Evolutionary conservation across 2,329 filamentous ascomycete genomes (phyloP), one percentile per base, ranked within the genome.

Genomic region (Penicillium sp.): DNA sequence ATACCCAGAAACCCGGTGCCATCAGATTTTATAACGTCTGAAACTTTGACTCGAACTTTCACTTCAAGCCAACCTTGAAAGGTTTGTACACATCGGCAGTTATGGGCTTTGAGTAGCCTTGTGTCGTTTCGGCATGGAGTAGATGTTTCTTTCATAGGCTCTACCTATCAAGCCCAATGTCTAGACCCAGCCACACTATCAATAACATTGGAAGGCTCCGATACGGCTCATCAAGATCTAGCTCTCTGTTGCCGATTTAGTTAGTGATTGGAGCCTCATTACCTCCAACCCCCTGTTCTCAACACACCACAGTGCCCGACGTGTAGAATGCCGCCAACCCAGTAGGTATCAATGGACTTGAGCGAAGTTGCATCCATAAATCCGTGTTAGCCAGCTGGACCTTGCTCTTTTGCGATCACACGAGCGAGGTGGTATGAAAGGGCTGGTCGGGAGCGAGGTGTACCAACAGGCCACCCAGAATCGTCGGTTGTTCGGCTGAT

Each of bases 31-130:
- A 53, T 43, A 53, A 5, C 2, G 2, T 7, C 22, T 29, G 11
- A 10, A 5, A 3, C 2, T 7, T 31, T 29, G 11, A 9, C 24
- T 36, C 34, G 29, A 29, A 14, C 6, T 11, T 29, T n/a, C 5
- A 43, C 36, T 36, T 24, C 10, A 5, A 29, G 9, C n/a, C 21
- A 14, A 27, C 24, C 24, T 27, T 8, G 24, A 27, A 27, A 16
- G 43, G 44, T n/a, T 40, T 53, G n/a, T 49, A 43, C 42, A 2
- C 8, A 1, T 49, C 44, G 50, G 50, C 39, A 53, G 42, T 43
- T 49, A 49, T 36, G 36, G 29, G 24, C 27, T 16, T 44, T 36
- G 11, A n/a, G 47, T 21, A 27, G 10, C n/a, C 14, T 34, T 22
- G 16, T 3, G 38, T 4, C 11, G 2, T 18, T 24, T 16, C 6